phyloP scores from a whole-genome alignment of 2,329 filamentous ascomycete genomes.

The Apiospora sp. region DNA sequence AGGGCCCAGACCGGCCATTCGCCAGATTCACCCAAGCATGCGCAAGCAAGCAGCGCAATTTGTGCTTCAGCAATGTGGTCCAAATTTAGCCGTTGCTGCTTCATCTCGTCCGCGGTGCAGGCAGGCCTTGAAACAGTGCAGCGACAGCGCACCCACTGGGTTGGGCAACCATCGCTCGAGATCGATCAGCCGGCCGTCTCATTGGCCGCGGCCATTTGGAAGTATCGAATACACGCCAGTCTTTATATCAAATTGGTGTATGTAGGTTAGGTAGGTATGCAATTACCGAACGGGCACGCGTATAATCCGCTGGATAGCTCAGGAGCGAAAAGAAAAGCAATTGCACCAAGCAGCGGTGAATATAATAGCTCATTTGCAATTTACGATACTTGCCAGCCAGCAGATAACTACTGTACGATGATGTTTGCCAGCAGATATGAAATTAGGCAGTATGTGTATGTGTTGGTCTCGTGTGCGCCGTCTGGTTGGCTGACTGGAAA shows the following conservation, averaged over 20 bases:
- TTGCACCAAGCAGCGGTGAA: not conserved
- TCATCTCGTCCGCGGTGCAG: not conserved
- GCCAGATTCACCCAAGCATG: not conserved
- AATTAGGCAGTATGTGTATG: not conserved
- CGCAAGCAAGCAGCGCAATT: not conserved
- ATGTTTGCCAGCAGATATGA: not conserved
- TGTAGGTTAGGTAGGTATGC: not conserved
- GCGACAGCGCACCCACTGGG: conserved; percentile 1
- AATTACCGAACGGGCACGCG: not conserved
- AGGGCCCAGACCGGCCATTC: conserved; percentile 8
- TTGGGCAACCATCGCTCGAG: not conserved
- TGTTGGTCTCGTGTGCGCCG: not conserved
- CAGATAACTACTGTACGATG: not conserved
- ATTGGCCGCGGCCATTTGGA: not conserved
- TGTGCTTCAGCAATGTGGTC: not conserved
- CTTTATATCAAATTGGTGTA: not conserved
- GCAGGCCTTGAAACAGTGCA: not conserved
- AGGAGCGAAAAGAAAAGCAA: not conserved
- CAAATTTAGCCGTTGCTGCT: conserved; percentile 13
- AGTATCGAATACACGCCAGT: not conserved
- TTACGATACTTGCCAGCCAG: not conserved
- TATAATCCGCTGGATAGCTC: not conserved
- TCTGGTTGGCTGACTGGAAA: not conserved
- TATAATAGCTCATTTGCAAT: not conserved
- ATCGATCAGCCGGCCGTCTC: not conserved